Percentiles rank a stretch among this genome's conserved stretches.
Evolutionary conservation across 1,139 yeast genomes (phyloP).

Genomic region (Magnusiomyces suaveolens): DNA sequence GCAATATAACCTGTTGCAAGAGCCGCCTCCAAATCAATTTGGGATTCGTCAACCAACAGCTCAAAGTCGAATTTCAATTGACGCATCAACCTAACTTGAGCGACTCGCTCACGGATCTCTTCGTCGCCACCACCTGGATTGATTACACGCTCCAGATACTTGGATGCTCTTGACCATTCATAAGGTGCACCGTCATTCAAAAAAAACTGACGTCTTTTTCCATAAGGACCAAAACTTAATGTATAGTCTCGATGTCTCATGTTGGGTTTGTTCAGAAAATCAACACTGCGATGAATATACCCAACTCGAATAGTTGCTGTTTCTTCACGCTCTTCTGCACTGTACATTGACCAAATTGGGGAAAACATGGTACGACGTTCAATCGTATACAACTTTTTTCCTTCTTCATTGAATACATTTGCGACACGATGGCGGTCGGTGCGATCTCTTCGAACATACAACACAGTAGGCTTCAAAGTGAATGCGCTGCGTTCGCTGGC

Average conservation of each 20-base stretch:
- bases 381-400: constrained; percentile 39
- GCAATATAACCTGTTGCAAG: constrained; percentile 50
- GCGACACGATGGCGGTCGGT: constrained; percentile 38
- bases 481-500: constrained; percentile 24
- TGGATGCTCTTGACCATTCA: constrained; percentile 46
- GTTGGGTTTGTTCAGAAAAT: constrained; percentile 42
- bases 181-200: constrained; percentile 45
- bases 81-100: constrained; percentile 47
- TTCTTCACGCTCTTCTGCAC: constrained; percentile 40
- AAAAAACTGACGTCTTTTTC: constrained; percentile 35
- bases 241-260: constrained; percentile 38
- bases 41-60: constrained; percentile 41
- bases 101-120: constrained; percentile 45
- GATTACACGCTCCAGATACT: constrained; percentile 42
- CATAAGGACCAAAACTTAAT: constrained; percentile 22
- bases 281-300: constrained; percentile 38
- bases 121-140: constrained; percentile 50
- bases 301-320: constrained; percentile 47
- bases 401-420: constrained; percentile 43
- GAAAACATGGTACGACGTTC: constrained; percentile 43
- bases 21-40: constrained; percentile 42
- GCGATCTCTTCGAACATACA: constrained; percentile 43
- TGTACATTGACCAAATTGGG: constrained; percentile 45
- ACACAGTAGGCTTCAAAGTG: constrained; percentile 35
- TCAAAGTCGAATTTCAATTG: constrained; percentile 54